Conservation (phyloP, 345 rosid genomes). For the Populus tremula region DNA sequence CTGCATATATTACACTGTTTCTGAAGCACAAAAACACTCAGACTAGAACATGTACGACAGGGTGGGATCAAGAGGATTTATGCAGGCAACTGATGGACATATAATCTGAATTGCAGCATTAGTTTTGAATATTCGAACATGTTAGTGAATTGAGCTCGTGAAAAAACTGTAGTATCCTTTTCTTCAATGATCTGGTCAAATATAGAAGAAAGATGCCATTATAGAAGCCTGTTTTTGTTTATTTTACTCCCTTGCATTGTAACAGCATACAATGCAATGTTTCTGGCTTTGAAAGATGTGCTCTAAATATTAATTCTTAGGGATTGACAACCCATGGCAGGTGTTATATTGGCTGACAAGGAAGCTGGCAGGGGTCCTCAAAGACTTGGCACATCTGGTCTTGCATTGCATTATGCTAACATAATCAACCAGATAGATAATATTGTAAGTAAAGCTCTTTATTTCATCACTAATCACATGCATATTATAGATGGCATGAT, state of each 20-base stretch:
- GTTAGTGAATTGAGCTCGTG: not conserved
- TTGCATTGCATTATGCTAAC: slow-evolving; percentile 84
- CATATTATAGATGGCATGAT: not conserved
- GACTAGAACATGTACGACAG: not conserved
- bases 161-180: not conserved
- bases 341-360: slow-evolving; percentile 16
- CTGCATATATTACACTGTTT: not conserved
- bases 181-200: not conserved
- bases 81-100: not conserved
- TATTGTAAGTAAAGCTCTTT: slow-evolving; percentile 48
- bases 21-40: not conserved
- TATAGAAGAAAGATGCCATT: not conserved
- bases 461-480: not conserved
- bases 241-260: not conserved
- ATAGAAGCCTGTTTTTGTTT: not conserved
- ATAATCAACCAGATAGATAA: slow-evolving; percentile 71
- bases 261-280: not conserved
- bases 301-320: not conserved
- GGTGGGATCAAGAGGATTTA: not conserved
- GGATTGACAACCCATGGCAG: slow-evolving; percentile 24
- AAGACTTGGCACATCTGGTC: slow-evolving; percentile 79
- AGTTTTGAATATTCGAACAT: not conserved
- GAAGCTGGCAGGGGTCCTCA: slow-evolving; percentile 29
- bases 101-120: not conserved
- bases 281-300: not conserved